phyloP scores from a whole-genome alignment of 169 alveolate genomes.

The Perkinsus olseni region DNA sequence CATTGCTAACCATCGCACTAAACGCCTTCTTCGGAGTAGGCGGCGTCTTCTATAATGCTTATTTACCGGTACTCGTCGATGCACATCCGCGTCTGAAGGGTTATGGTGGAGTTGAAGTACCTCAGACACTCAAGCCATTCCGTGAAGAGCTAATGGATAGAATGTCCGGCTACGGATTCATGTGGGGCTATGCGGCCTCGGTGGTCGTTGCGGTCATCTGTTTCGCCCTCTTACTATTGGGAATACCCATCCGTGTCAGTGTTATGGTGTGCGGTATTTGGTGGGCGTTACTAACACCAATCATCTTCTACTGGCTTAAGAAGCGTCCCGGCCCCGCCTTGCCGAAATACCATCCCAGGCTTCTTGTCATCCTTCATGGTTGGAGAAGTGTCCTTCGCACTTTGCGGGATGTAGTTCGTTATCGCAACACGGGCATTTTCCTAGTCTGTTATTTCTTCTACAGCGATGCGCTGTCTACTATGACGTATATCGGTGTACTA shows the following conservation, averaged over 20 bases:
- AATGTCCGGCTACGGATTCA: not conserved
- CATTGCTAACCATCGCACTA: not conserved
- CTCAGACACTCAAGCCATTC: not conserved
- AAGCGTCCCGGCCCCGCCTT: not conserved
- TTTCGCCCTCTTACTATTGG: not conserved
- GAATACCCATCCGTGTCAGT: not conserved
- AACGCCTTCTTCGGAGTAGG: not conserved
- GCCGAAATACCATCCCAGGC: not conserved
- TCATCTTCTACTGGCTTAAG: not conserved
- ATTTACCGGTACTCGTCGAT: not conserved
- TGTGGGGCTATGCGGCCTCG: not conserved
- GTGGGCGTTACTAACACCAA: not conserved
- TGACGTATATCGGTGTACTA: not conserved
- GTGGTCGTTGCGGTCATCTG: not conserved
- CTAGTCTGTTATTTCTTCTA: not conserved
- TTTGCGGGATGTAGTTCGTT: not conserved
- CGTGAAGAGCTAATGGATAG: not conserved
- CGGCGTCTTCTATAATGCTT: not conserved
- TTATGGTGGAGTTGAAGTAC: not conserved
- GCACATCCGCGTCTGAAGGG: not conserved
- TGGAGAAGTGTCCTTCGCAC: not conserved
- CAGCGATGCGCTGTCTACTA: not conserved
- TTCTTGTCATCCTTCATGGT: not conserved
- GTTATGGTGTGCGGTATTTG: not conserved
- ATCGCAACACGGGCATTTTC: not conserved